Evolutionary conservation across 257 asterid species (phyloP), one percentile per base, ranked within the genome.

Genomic region (Lantana camara): DNA sequence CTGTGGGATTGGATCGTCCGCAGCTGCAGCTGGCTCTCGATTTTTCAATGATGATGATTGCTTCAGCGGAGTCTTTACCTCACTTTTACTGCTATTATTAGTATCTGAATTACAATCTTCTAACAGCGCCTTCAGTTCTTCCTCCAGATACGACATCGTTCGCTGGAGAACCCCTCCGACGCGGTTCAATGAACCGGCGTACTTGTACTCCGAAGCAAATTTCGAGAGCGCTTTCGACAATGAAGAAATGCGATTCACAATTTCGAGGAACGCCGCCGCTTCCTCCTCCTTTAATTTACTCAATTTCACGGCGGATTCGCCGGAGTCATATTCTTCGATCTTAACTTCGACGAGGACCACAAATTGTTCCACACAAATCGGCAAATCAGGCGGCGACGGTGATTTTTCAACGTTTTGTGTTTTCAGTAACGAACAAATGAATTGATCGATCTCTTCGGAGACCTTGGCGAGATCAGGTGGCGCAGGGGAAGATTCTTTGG

Each of bases 381-480:
- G 95, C 32, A 85, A 82, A 4, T 83, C 79, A 0, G 84, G 83
- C 40, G 78, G 74, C 15, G 57, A 12, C 11, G 82, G 20, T 4
- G 40, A 35, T 35, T 35, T 35, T 5, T 76, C 79, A 5, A 66
- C 73, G 1, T 37, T 70, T 38, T 70, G 17, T 3, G 64, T 49
- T 5, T 40, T 29, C 5, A 75, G 16, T 44, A 83, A 47, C 42
- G 79, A 51, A 16, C 83, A 57, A 27, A 89, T 80, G 83, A 52
- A 92, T 8, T 62, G 72, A 61, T 89, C 95, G 4, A 92, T 80
- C 37, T 92, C 88, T 63, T 69, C 69, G 0, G 91, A 79, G 8
- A 92, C 69, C 63, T 79, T 72, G 20, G 38, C 48, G 15, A 92
- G 85, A 80, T 92, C 98, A 10, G 95, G 97, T 7, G 96, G 93